Base-by-base conservation (phyloP, 2,329 filamentous ascomycete species). In the Cordyceps cateniannulata region DNA sequence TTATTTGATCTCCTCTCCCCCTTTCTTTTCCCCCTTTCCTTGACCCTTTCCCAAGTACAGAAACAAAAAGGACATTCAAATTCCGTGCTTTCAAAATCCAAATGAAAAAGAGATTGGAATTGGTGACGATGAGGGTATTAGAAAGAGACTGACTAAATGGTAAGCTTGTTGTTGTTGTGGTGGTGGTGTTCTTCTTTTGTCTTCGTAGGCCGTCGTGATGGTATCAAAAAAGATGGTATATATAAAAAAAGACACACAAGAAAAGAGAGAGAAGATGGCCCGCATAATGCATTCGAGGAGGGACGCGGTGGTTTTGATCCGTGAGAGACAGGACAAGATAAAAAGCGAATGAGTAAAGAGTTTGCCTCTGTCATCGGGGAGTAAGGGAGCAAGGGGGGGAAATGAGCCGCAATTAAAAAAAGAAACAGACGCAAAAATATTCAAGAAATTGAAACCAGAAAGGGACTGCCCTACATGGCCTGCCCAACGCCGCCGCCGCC, bases 141-240 rank as follows among this genome's bases (percentile, higher is more conserved):
- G 27, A 52, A 35, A 59, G 47, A 59, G 56, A 59, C 22, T 59
- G 56, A 59, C 49, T 59, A 10, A 52, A 50, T 58, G 25, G 48
- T 59, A 51, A 22, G 48, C 6, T 45, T 45, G n/a, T n/a, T n/a
- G n/a, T n/a, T 12, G 32, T 35, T 9, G 10, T 35, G 10, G 32
- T 35, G 32, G 32, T 35, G 32, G 10, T 35, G 32, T 35, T 12
- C 32, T 35, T 35, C 32, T 9, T 18, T 42, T 42, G 16, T 42
- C n/a, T 29, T 59, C 38, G 56, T 59, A 45, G 55, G 55, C 55
- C 20, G 27, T 57, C 42, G 47, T 47, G 42, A 44, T 57, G 27
- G 54, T 57, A 57, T 48, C 42, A 44, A 42, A 54, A 48, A 57
- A n/a, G 35, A 42, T 42, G 51, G 51, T 53, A 42, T 42, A 27